These are phyloP conservation scores for Botrytis galanthina DNA, from an alignment of 2,329 filamentous ascomycete species.

Conservation along the genomic window DNA sequence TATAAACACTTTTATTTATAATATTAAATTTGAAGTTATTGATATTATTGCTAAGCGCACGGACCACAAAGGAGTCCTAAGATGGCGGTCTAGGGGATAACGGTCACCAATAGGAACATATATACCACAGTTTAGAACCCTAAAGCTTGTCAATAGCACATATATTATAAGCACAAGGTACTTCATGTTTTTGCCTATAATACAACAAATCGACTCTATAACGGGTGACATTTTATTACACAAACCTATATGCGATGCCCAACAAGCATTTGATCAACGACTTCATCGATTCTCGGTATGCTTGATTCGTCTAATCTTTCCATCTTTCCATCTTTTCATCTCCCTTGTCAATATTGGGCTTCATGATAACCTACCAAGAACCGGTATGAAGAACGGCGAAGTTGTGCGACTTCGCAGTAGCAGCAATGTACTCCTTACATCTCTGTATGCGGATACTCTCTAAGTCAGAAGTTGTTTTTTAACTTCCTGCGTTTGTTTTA, in stretches of 20 bases:
- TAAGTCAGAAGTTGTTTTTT: neutral
- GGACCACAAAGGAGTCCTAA: too few relatives aligned
- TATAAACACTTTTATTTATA: too few relatives aligned
- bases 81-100: too few relatives aligned
- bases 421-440: neutral
- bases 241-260: neutral
- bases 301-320: neutral
- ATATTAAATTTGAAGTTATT: too few relatives aligned
- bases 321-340: neutral
- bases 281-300: neutral
- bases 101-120: neutral
- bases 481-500: neutral
- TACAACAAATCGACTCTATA: neutral
- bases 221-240: neutral
- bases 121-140: neutral
- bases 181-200: neutral
- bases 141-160: neutral
- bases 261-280: neutral
- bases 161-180: neutral
- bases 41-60: too few relatives aligned
- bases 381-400: constrained; percentile 1
- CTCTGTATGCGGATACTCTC: neutral
- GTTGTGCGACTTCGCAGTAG: neutral
- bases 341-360: neutral
- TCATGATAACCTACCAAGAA: neutral